These are phyloP conservation scores for Candida albicans DNA, from an alignment of 1,139 yeast species.

Conservation along the genomic window DNA sequence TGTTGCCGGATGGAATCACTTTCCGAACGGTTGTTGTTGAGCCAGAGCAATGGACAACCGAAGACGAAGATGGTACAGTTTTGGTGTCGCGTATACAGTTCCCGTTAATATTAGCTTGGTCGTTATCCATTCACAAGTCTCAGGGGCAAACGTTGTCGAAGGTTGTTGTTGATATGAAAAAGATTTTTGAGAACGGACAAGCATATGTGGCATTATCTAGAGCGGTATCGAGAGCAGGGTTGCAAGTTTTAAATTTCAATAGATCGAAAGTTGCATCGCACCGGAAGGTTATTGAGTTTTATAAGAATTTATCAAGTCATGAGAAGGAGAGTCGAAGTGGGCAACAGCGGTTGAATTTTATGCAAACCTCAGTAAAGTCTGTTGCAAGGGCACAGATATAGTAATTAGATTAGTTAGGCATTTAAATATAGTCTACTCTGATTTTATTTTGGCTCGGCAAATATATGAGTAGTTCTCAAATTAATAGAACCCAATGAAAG, in stretches of 20 bases:
- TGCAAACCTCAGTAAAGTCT: background rate
- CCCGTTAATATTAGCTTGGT: conserved; percentile 92
- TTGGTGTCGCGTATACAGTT: conserved; percentile 51
- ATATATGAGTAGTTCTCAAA: background rate
- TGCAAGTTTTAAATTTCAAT: conserved; percentile 74
- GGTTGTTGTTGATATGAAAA: conserved; percentile 75
- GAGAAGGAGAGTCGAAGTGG: background rate
- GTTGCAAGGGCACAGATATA: background rate
- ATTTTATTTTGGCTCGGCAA: background rate
- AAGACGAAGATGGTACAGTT: conserved; percentile 34
- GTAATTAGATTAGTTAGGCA: background rate
- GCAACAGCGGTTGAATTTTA: conserved; percentile 1
- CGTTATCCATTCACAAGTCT: conserved; percentile 90
- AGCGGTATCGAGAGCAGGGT: conserved; percentile 76
- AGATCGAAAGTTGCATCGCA: conserved; percentile 59
- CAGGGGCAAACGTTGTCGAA: conserved; percentile 92
- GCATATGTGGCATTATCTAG: conserved; percentile 92
- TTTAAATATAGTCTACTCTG: background rate
- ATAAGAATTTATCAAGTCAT: conserved; percentile 29
- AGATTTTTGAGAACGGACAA: conserved; percentile 89
- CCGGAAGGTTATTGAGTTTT: conserved; percentile 61
- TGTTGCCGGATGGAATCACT: conserved; percentile 61
- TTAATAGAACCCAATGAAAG: no score
- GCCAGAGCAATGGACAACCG: conserved; percentile 46
- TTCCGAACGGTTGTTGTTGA: conserved; percentile 62